Percentiles rank a stretch among this genome's conserved stretches.
Evolutionary conservation across 2,329 filamentous ascomycete genomes (phyloP).

Genomic region (Blastomyces emzantsi): DNA sequence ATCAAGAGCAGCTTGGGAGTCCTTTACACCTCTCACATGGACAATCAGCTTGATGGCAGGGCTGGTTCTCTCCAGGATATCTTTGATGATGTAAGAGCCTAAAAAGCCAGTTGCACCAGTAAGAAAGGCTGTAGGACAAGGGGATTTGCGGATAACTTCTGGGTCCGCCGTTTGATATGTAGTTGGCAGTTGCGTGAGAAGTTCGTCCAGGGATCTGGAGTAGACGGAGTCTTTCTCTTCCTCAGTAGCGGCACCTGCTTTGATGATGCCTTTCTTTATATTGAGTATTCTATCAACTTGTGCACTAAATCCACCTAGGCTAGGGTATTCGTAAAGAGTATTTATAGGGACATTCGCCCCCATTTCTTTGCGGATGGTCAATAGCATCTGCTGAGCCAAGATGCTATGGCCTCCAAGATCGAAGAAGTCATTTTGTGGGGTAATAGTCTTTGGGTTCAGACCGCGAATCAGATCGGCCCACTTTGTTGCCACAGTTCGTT

Average conservation of each 20-base stretch:
- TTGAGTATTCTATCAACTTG: slow-evolving; percentile 47
- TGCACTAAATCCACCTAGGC: slow-evolving; percentile 39
- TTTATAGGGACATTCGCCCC: slow-evolving; percentile 19
- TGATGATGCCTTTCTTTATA: slow-evolving; percentile 32
- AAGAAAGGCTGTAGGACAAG: slow-evolving; percentile 57
- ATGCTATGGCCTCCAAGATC: slow-evolving; percentile 74
- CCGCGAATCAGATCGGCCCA: slow-evolving; percentile 65
- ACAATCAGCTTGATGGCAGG: slow-evolving; percentile 57
- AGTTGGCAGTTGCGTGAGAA: slow-evolving; percentile 42
- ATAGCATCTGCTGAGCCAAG: slow-evolving; percentile 70
- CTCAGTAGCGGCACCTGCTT: slow-evolving; percentile 37
- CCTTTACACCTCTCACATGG: slow-evolving; percentile 61
- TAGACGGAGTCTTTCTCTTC: slow-evolving; percentile 45
- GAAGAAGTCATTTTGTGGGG: slow-evolving; percentile 59
- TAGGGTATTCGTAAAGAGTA: slow-evolving; percentile 19
- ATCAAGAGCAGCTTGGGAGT: slow-evolving; percentile 49
- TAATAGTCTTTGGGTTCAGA: slow-evolving; percentile 59
- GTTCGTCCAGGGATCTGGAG: slow-evolving; percentile 42
- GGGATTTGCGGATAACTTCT: slow-evolving; percentile 21
- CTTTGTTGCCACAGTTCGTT: slow-evolving; percentile 58
- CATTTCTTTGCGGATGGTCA: slow-evolving; percentile 47
- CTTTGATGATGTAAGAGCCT: slow-evolving; percentile 67
- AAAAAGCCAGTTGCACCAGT: slow-evolving; percentile 89
- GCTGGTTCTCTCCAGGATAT: slow-evolving; percentile 56
- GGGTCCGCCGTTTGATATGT: slow-evolving; percentile 28